These are phyloP conservation scores for Graphilbum ipis-grandicollis DNA, from an alignment of 2,329 filamentous ascomycete species.

Conservation along the genomic window DNA sequence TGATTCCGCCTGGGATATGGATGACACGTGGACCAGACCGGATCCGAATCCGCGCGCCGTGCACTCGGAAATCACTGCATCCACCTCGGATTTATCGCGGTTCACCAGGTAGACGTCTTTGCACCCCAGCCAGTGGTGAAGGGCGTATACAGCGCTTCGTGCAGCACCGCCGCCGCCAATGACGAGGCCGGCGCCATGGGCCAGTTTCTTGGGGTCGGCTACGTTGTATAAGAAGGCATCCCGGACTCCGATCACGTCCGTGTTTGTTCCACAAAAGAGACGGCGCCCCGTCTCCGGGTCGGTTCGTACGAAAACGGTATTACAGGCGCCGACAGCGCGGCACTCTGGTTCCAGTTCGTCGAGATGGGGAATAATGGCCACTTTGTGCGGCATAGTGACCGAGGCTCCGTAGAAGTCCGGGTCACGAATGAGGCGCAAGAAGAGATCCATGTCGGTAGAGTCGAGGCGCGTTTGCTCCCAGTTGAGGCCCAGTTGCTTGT, in stretches of 20 bases:
- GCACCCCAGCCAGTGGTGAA: constrained; percentile 53
- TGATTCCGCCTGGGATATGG: constrained; percentile 37
- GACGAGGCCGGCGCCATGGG: constrained; percentile 47
- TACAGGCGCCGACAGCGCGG: constrained; percentile 57
- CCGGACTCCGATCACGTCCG: constrained; percentile 62
- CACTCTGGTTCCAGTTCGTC: constrained; percentile 60
- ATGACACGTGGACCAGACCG: constrained; percentile 41
- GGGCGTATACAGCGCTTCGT: constrained; percentile 59
- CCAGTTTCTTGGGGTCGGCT: constrained; percentile 20
- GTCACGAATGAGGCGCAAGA: constrained; percentile 33
- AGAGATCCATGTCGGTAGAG: constrained; percentile 28
- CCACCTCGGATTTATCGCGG: constrained; percentile 49
- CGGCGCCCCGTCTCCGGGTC: constrained; percentile 23
- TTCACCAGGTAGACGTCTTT: constrained; percentile 62
- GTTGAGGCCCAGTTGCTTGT: constrained; percentile 27
- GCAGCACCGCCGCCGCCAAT: constrained; percentile 66
- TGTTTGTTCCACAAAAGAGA: constrained; percentile 57
- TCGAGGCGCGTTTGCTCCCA: constrained; percentile 37
- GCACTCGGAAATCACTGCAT: constrained; percentile 49
- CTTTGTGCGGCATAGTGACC: constrained; percentile 75
- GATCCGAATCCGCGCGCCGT: constrained; percentile 38
- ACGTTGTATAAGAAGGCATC: constrained; percentile 50
- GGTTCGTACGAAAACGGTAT: constrained; percentile 54
- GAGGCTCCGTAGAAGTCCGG: constrained; percentile 47
- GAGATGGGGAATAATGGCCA: constrained; percentile 55